Percentiles rank a stretch among this genome's conserved stretches.
Evolutionary conservation across 306 rosid species (phyloP).

Genomic region (Macrotyloma uniflorum): DNA sequence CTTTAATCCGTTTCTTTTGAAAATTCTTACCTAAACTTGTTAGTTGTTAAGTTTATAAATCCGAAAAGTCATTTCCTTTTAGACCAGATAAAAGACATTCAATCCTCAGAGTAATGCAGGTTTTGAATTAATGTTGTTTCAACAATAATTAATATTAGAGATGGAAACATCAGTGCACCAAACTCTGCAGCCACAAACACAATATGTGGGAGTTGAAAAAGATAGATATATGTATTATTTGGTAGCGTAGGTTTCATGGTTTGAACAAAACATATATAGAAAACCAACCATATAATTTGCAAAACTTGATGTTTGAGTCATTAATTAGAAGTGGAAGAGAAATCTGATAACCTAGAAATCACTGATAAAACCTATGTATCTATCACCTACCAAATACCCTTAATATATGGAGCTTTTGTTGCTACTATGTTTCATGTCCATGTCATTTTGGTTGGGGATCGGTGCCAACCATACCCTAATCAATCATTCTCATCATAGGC

Average conservation of each 20-base stretch:
- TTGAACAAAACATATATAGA: not conserved
- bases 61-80: not conserved
- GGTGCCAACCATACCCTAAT: constrained; percentile 6
- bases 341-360: not conserved
- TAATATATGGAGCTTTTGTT: not conserved
- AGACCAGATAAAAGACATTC: not conserved
- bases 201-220: not conserved
- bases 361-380: not conserved
- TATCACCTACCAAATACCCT: not conserved
- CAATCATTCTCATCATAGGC: not conserved
- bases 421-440: not conserved
- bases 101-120: not conserved
- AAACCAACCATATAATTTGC: not conserved
- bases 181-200: not conserved
- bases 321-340: not conserved
- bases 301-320: not conserved
- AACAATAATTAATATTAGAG: no score
- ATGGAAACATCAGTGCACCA: no score
- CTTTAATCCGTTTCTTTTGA: not conserved
- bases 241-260: not conserved
- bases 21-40: not conserved
- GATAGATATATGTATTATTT: not conserved
- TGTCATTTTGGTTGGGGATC: not conserved
- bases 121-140: no score
- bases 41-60: not conserved